These are phyloP conservation scores for Exophiala sideris DNA, from an alignment of 2,329 filamentous ascomycete species.

Conservation along the genomic window DNA sequence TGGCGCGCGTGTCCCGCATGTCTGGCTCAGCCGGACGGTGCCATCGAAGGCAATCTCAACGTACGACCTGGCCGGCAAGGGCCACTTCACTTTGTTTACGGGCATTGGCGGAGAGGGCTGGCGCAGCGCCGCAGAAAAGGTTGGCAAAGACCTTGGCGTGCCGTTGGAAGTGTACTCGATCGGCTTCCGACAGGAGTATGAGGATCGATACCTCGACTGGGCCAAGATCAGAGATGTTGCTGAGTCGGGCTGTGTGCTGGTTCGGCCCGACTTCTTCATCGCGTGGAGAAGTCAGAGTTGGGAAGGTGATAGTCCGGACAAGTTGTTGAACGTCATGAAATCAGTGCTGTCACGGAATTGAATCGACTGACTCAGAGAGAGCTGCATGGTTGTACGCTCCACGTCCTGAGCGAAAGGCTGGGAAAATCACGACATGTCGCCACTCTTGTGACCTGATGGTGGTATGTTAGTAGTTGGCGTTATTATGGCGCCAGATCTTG, in stretches of 20 bases:
- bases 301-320: constrained; percentile 8
- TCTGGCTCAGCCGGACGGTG: constrained; percentile 54
- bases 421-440: too few species aligned
- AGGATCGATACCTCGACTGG: constrained; percentile 63
- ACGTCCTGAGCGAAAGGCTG: too few species aligned
- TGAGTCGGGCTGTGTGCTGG: constrained; percentile 56
- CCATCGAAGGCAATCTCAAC: constrained; percentile 51
- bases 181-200: constrained; percentile 57
- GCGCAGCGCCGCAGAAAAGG: constrained; percentile 47
- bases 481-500: too few species aligned
- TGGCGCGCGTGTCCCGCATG: constrained; percentile 60
- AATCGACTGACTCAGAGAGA: background rate
- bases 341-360: constrained; percentile 3
- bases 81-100: constrained; percentile 49
- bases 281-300: constrained; percentile 46
- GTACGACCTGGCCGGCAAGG: constrained; percentile 58
- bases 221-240: constrained; percentile 49
- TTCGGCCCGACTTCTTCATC: constrained; percentile 56
- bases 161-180: constrained; percentile 51
- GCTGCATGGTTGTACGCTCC: too few species aligned
- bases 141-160: constrained; percentile 41
- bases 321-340: constrained; percentile 10
- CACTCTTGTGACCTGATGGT: too few species aligned
- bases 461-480: too few species aligned
- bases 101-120: constrained; percentile 55